Base-by-base conservation (phyloP, 2,329 filamentous ascomycete species). In the Harringtonia lauricola region DNA sequence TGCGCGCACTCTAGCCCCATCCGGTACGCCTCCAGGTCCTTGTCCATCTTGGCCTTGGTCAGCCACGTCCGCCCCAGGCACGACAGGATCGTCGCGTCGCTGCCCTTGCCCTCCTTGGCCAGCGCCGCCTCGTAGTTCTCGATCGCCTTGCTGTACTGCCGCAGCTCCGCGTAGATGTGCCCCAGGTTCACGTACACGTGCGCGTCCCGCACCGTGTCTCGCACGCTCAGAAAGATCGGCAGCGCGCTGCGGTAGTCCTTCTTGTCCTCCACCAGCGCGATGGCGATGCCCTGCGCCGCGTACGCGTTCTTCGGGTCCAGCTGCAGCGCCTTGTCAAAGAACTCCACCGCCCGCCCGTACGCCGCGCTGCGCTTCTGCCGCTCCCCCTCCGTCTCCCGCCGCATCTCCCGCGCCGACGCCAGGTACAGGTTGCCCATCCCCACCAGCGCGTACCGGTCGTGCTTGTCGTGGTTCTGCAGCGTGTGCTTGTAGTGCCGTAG, bases 401-500 rank as follows among this genome's bases (percentile, higher is more conserved):
- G 84, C 88, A 96, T 95, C 61, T 98, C 94, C 53, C 92, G 80
- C 10, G 92, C 92, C 49, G 86, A 80, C 52, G 83, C 71, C 34
- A 98, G 74, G 53, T 90, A 83, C 59, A 98, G 69, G 59, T 98
- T 98, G 35, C 92, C 92, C 90, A 98, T 96, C 14, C 86, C 90
- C 22, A 94, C 89, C 24, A 98, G 70, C 5, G 92, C 87, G 60
- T 98, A 98, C n/a, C 87, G 76, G 59, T 98, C 92, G 59, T 98
- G 92, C 71, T 96, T 98, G 67, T 98, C 90, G 59, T 88, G 83
- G 52, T 89, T 81, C 59, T 94, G 87, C 26, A 98, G 69, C 0
- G 90, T 96, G 61, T 95, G 88, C 65, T 96, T 98, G 71, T 94
- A 94, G 59, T 95, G 89, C 4, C 88, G 79, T 55, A 95, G 83